phyloP scores from a whole-genome alignment of 2,329 filamentous ascomycete genomes.

The Alternaria arbusti region DNA sequence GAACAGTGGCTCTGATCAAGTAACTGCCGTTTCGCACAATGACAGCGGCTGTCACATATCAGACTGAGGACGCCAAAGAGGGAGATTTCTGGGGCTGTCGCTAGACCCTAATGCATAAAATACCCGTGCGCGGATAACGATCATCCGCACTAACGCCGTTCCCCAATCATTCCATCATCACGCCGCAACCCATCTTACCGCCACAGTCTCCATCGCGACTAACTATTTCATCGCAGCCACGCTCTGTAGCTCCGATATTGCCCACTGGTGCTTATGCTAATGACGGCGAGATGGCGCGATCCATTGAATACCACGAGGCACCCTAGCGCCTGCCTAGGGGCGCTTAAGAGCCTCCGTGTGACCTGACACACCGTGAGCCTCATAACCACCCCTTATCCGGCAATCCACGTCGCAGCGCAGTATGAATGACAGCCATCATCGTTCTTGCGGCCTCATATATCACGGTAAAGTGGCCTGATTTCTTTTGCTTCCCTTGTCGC shows the following conservation, averaged over 20 bases:
- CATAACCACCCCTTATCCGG: conserved; percentile 31
- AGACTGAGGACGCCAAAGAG: neutral
- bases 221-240: conserved; percentile 1
- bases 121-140: conserved; percentile 18
- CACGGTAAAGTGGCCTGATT: conserved; percentile 41
- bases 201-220: conserved; percentile 7
- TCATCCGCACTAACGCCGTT: conserved; percentile 10
- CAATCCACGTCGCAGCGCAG: conserved; percentile 38
- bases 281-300: conserved; percentile 1
- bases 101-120: conserved; percentile 11
- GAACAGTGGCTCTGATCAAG: neutral
- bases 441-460: conserved; percentile 36
- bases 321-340: conserved; percentile 23
- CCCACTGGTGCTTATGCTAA: conserved; percentile 17
- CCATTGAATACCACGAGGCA: neutral
- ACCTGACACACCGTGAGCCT: conserved; percentile 37
- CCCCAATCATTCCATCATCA: conserved; percentile 3
- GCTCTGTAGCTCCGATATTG: neutral
- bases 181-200: conserved; percentile 5
- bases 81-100: conserved; percentile 4
- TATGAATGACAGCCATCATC: conserved; percentile 31
- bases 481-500: conserved; percentile 27
- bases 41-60: conserved; percentile 10
- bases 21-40: neutral
- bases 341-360: conserved; percentile 27